phyloP scores from a whole-genome alignment of 148 eudicot species.

The Silene uniflora region DNA sequence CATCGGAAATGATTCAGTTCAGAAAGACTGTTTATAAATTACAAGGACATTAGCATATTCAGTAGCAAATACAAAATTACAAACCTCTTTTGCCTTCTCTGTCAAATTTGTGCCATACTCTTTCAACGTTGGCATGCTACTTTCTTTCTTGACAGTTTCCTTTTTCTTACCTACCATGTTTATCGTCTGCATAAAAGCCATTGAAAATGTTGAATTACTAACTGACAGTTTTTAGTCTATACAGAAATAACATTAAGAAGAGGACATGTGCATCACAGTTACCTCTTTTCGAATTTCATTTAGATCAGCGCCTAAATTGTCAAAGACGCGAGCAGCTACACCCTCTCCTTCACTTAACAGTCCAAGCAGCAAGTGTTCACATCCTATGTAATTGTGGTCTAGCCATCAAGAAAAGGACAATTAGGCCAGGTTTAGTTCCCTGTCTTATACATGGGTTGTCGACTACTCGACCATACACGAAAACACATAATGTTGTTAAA shows the following conservation, averaged over 20 bases:
- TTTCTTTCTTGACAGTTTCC: constrained; percentile 62
- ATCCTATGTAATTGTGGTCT: constrained; percentile 67
- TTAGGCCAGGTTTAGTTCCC: too few species aligned
- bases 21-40: too few species aligned
- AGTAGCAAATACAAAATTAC: constrained; percentile 39
- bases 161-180: constrained; percentile 66
- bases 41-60: not conserved
- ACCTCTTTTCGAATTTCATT: too few species aligned
- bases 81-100: too few species aligned
- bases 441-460: too few species aligned
- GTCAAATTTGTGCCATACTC: constrained; percentile 95
- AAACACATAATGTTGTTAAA: too few species aligned
- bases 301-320: too few species aligned
- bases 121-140: constrained; percentile 69
- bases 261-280: constrained; percentile 5
- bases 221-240: not conserved
- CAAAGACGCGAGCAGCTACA: too few species aligned
- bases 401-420: constrained; percentile 11
- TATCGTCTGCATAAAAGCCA: too few species aligned
- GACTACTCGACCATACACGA: too few species aligned
- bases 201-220: not conserved
- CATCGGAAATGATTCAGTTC: too few species aligned
- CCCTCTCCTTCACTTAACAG: too few species aligned
- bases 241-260: not conserved
- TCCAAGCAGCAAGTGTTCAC: constrained; percentile 91